Evolutionary conservation across 495 filamentous ascomycete species (phyloP), one percentile per base, ranked within the genome.

Genomic region (Viridothelium virens): DNA sequence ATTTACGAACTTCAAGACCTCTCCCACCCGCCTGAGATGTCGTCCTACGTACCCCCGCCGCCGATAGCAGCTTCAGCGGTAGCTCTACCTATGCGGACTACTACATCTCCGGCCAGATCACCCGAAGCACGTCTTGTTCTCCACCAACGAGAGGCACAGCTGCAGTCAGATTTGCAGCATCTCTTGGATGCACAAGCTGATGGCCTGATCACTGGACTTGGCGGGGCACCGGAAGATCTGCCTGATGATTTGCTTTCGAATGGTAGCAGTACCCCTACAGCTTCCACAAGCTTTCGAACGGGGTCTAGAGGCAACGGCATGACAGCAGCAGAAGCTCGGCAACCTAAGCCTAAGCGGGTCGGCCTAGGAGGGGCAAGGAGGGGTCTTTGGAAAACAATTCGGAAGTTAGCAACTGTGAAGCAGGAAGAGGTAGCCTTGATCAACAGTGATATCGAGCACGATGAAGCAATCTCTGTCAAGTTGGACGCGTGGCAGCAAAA

Each of bases 151-250:
- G 84, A 88, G 66, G 79, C 74, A 34, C 77, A 84, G 63, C 85
- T 96, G 18, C 87, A 96, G 67, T 80, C 80, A 44, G 86, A 92
- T 59, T 81, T 97, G 3, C 93, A 97, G 74, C 73, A 78, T 36
- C 77, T 96, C 3, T 83, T 97, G 37, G 92, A 97, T 77, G 89
- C 89, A 0, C 93, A 97, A 76, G 87, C 88, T 56, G 83, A 87
- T 46, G 90, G 90, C 36, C 80, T 96, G 46, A 74, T 87, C 2
- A 77, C 81, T 64, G 85, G 85, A 10, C 76, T 85, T 1, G 71
- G 72, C 38, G 70, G 72, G 46, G 72, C 66, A 14, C 53, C 53
- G 36, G 53, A 59, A 59, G 71, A 76, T 33, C 12, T 63, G 12
- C 63, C 46, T 41, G 75, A 78, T 41, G 78, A 80, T 66, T 67